Percentiles rank a stretch among this genome's conserved stretches.
phyloP scores from a whole-genome alignment of 805 yeast species.

The Wickerhamomyces hampshirensis region DNA sequence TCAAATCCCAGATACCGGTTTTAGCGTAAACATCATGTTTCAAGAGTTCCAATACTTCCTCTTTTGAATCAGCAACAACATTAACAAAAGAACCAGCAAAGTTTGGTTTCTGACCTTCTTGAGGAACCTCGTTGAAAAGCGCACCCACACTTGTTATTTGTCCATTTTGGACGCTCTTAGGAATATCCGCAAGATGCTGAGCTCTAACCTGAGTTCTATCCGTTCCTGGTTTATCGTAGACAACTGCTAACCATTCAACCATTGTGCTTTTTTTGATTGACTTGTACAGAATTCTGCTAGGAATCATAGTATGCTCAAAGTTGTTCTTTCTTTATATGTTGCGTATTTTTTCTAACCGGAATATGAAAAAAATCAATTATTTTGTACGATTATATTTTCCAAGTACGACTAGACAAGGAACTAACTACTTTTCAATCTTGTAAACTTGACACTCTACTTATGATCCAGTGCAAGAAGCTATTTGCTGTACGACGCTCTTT shows the following conservation, averaged over 20 bases:
- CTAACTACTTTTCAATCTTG: too few species aligned
- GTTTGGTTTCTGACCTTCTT: constrained; percentile 36
- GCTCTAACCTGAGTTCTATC: constrained; percentile 51
- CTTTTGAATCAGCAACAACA: constrained; percentile 57
- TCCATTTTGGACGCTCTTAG: constrained; percentile 37
- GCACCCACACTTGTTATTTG: constrained; percentile 48
- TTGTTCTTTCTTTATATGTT: too few species aligned
- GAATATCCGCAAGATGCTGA: constrained; percentile 47
- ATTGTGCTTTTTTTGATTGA: constrained; percentile 22
- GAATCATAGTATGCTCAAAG: too few species aligned
- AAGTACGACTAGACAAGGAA: too few species aligned
- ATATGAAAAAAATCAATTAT: too few species aligned
- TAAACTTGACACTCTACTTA: too few species aligned
- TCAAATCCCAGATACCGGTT: constrained; percentile 74
- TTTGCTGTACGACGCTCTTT: too few species aligned
- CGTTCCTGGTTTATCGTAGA: constrained; percentile 63
- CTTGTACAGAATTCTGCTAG: constrained; percentile 9
- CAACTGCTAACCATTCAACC: constrained; percentile 65
- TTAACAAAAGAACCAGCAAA: constrained; percentile 70
- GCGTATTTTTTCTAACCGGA: too few species aligned
- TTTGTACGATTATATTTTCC: too few species aligned
- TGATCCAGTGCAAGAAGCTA: too few species aligned
- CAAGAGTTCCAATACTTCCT: constrained; percentile 61
- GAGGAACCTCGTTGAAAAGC: constrained; percentile 40
- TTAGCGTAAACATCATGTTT: constrained; percentile 58